phyloP scores from a whole-genome alignment of 2,329 filamentous ascomycete species.

The Geoglossum cookeanum region DNA sequence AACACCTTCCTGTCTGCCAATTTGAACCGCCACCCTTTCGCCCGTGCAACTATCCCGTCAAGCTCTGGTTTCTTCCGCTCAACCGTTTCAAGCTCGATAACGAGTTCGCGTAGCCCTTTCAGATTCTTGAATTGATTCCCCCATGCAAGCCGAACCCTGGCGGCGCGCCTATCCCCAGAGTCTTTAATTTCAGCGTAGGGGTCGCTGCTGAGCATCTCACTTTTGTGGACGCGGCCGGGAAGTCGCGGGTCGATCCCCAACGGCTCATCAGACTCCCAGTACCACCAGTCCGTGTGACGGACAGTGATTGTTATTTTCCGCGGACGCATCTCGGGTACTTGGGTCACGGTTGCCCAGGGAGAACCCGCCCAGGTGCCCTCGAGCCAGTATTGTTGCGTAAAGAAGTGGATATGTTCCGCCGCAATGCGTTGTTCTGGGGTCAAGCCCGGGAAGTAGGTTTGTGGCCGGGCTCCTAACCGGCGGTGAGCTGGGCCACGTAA shows the following conservation, averaged over 20 bases:
- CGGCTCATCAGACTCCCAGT: constrained; percentile 12
- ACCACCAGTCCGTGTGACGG: constrained; percentile 17
- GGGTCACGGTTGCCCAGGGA: background rate
- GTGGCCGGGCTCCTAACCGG: constrained; percentile 2
- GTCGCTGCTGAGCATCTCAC: constrained; percentile 7
- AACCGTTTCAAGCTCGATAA: constrained; percentile 16
- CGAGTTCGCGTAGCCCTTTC: constrained; percentile 10
- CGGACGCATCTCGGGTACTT: constrained; percentile 6
- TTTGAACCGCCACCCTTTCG: background rate
- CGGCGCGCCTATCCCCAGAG: background rate
- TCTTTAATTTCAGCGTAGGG: constrained; percentile 6
- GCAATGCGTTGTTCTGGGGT: constrained; percentile 10
- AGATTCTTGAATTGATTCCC: constrained; percentile 8
- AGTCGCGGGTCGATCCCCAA: constrained; percentile 15
- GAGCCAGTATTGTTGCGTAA: constrained; percentile 15
- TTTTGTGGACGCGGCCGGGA: constrained; percentile 2
- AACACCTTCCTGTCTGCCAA: background rate
- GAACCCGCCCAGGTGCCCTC: constrained; percentile 7
- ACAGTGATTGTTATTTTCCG: constrained; percentile 13
- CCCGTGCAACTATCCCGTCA: constrained; percentile 4
- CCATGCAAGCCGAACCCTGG: background rate
- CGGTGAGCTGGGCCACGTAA: constrained; percentile 10
- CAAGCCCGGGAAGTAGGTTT: constrained; percentile 7
- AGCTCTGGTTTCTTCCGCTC: constrained; percentile 13
- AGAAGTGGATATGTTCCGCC: constrained; percentile 13